Evolutionary conservation across 768 basidiomycete species (phyloP), one percentile per base, ranked within the genome.

Genomic region (Panaeolus cyanescens): DNA sequence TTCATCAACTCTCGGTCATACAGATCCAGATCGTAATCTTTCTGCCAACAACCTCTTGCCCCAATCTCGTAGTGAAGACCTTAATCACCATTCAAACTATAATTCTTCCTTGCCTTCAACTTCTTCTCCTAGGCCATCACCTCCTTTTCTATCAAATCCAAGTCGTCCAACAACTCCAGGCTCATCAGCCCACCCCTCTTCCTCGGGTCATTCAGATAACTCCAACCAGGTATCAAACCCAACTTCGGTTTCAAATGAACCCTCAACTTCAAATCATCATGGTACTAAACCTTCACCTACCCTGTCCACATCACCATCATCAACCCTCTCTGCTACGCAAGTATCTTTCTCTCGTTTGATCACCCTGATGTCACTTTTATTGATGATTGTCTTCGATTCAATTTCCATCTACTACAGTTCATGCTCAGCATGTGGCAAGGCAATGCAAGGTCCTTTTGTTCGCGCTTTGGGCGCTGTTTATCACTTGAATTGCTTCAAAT

Each of bases 401-500:
- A 56, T 56, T 64, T 65, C 63, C 59, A 53, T 63, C 55, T 61
- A 62, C 55, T 62, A 62, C 61, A 92, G 91, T 67, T 80, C 84
- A 74, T 93, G 92, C 70, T 85, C 88, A 25, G 85, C 92, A 12
- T 93, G 92, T 69, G 88, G 87, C 37, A 88, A 89, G 70, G 76
- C 86, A 36, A 92, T 98, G 87, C 90, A 95, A 62, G 96, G 97
- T 12, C 95, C 96, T 53, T 99, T 98, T 75, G 97, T 99, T 33
- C 86, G 97, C 61, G 97, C 97, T 0, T 80, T 99, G 56, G 90
- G 92, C 60, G 91, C 92, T 0, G 94, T 98, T 22, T 99, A 89
- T 72, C 97, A 99, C 75, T 76, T 99, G n/a, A 92, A 93, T 67
- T 99, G 97, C 79, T 99, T 99, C 85, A 92, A 93, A 70, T 99